phyloP scores from a whole-genome alignment of 305 asterid species.

The Plantago coronopus region DNA sequence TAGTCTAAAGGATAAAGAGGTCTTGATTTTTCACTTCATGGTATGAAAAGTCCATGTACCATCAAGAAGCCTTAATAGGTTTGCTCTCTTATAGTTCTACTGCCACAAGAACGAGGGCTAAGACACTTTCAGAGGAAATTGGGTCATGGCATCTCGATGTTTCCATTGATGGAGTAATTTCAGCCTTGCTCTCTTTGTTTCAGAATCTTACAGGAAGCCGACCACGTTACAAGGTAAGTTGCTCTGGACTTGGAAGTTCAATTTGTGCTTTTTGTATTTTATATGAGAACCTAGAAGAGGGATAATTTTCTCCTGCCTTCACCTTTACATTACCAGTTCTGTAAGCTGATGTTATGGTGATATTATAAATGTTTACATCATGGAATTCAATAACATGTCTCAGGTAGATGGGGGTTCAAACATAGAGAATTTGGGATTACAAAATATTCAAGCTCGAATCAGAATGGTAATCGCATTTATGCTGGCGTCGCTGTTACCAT shows the following conservation, averaged over 20 bases:
- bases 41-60: slow-evolving; percentile 17
- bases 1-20: too few species aligned
- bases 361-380: slow-evolving; percentile 9
- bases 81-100: slow-evolving; percentile 57
- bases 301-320: slow-evolving; percentile 4
- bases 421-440: slow-evolving; percentile 84
- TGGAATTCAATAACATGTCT: slow-evolving; percentile 26
- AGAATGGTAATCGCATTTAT: slow-evolving; percentile 94
- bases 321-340: too few species aligned
- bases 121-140: slow-evolving; percentile 82
- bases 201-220: slow-evolving; percentile 84
- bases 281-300: slow-evolving; percentile 4
- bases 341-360: too few species aligned
- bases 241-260: slow-evolving; percentile 7
- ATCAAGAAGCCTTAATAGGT: slow-evolving; percentile 20
- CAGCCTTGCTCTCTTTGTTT: slow-evolving; percentile 74
- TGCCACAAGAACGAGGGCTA: slow-evolving; percentile 83
- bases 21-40: slow-evolving; percentile 5
- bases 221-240: slow-evolving; percentile 79
- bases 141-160: slow-evolving; percentile 98
- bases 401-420: slow-evolving; percentile 99
- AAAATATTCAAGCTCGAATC: slow-evolving; percentile 95
- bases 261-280: slow-evolving; percentile 7
- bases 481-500: slow-evolving; percentile 93
- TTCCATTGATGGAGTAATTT: slow-evolving; percentile 79